These are phyloP conservation scores for Cylindrotheca closterium DNA, from an alignment of 108 stramenopile genomes.

Conservation along the genomic window DNA sequence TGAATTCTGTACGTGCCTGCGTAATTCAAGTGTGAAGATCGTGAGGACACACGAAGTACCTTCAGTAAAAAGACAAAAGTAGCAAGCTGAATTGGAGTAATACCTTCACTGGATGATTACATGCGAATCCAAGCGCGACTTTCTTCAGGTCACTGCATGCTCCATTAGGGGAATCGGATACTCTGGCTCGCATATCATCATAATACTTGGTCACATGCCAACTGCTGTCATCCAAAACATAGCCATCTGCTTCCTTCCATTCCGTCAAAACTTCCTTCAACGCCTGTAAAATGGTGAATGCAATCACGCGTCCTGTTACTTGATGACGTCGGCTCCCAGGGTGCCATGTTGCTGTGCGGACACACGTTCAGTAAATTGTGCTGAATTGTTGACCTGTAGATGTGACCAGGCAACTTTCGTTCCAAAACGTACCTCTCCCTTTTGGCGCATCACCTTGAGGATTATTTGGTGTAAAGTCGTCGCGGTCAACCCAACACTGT, in stretches of 20 bases:
- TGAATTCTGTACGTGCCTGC: constrained; percentile 56
- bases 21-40: not conserved
- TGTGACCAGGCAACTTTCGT: too few relatives aligned
- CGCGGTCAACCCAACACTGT: constrained; percentile 62
- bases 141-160: constrained; percentile 29
- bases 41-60: not conserved
- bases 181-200: constrained; percentile 19
- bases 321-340: constrained; percentile 67
- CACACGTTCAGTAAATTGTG: too few relatives aligned
- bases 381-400: too few relatives aligned
- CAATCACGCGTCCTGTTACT: constrained; percentile 48
- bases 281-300: constrained; percentile 58
- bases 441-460: too few relatives aligned
- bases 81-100: not conserved
- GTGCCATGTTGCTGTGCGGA: constrained; percentile 30
- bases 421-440: constrained; percentile 32
- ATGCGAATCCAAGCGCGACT: constrained; percentile 38
- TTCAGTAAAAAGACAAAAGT: not conserved
- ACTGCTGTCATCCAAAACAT: constrained; percentile 38
- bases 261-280: constrained; percentile 44
- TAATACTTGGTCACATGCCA: constrained; percentile 62
- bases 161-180: constrained; percentile 1
- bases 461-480: constrained; percentile 50
- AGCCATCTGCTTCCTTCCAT: constrained; percentile 43
- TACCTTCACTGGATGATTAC: constrained; percentile 47